Conservation (phyloP, 306 rosid species). For the Ormosia emarginata region DNA sequence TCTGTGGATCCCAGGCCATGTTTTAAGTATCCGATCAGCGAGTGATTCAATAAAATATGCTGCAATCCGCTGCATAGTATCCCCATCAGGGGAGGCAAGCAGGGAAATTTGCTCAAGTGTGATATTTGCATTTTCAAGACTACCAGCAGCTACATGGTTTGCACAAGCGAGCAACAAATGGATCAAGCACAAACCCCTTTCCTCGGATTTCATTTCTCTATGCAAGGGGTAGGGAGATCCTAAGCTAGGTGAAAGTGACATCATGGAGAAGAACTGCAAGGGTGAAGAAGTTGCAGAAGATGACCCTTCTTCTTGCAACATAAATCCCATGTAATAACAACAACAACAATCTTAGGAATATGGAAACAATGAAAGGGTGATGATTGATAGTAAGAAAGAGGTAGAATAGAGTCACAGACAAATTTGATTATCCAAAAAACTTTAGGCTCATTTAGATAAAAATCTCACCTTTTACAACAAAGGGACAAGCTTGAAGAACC, state of each 20-base stretch:
- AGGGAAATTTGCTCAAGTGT: conserved; percentile 82
- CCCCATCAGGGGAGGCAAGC: conserved; percentile 75
- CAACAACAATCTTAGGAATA: conserved; percentile 31
- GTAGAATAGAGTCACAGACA: background rate
- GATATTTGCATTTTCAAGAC: conserved; percentile 69
- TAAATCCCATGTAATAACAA: conserved; percentile 34
- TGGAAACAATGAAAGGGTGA: conserved; percentile 14
- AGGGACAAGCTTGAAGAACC: background rate
- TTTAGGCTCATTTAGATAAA: background rate
- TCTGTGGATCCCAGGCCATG: conserved; percentile 79
- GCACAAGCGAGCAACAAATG: conserved; percentile 77
- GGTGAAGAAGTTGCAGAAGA: conserved; percentile 63
- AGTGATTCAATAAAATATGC: conserved; percentile 79
- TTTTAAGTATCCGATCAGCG: conserved; percentile 67
- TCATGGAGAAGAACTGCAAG: conserved; percentile 60
- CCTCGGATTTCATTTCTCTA: conserved; percentile 71
- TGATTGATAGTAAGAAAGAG: background rate
- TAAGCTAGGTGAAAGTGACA: conserved; percentile 63
- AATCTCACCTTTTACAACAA: background rate
- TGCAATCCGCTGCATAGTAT: conserved; percentile 87
- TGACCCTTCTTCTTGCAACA: conserved; percentile 72
- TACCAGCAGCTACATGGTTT: conserved; percentile 68
- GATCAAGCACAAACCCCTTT: conserved; percentile 75
- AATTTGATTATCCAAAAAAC: background rate
- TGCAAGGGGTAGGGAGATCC: conserved; percentile 73